These are phyloP conservation scores for Plenodomus lindquistii DNA, from an alignment of 2,329 filamentous ascomycete genomes.

Conservation along the genomic window DNA sequence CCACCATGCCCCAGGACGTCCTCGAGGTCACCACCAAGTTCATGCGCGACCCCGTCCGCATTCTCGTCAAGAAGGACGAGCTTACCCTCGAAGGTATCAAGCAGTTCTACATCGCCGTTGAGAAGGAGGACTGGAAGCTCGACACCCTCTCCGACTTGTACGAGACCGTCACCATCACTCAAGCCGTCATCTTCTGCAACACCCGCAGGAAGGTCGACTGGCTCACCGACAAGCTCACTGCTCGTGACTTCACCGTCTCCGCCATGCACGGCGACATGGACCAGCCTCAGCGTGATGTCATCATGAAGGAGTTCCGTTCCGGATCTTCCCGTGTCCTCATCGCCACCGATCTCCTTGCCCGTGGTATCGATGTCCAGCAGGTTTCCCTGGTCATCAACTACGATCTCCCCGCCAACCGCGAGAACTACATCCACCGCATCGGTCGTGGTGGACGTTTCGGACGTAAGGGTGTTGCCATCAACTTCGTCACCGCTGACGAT, in stretches of 20 bases:
- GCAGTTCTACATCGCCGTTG: slow-evolving; percentile 99
- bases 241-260: slow-evolving; percentile 98
- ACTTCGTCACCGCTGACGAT: slow-evolving; percentile 99
- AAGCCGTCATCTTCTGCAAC: slow-evolving; percentile 99
- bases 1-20: slow-evolving; percentile 98
- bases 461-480: slow-evolving; percentile 99
- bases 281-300: slow-evolving; percentile 94
- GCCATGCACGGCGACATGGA: slow-evolving; percentile 99
- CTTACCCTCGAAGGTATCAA: slow-evolving; percentile 99
- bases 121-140: slow-evolving; percentile 99
- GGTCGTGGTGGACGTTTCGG: slow-evolving; percentile 99
- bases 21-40: slow-evolving; percentile 99
- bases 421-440: slow-evolving; percentile 99
- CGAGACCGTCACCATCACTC: slow-evolving; percentile 98
- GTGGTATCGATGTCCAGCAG: slow-evolving; percentile 99
- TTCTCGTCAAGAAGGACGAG: slow-evolving; percentile 99
- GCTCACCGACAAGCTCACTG: slow-evolving; percentile 98
- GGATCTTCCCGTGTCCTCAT: slow-evolving; percentile 98
- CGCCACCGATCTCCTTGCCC: slow-evolving; percentile 94
- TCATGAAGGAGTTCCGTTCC: slow-evolving; percentile 99
- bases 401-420: slow-evolving; percentile 96
- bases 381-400: slow-evolving; percentile 99
- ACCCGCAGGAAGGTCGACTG: slow-evolving; percentile 99
- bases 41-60: slow-evolving; percentile 99
- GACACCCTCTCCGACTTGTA: slow-evolving; percentile 98